Evolutionary conservation across 108 stramenopile genomes (phyloP).

Genomic region (Halocafeteria seosinensis): DNA sequence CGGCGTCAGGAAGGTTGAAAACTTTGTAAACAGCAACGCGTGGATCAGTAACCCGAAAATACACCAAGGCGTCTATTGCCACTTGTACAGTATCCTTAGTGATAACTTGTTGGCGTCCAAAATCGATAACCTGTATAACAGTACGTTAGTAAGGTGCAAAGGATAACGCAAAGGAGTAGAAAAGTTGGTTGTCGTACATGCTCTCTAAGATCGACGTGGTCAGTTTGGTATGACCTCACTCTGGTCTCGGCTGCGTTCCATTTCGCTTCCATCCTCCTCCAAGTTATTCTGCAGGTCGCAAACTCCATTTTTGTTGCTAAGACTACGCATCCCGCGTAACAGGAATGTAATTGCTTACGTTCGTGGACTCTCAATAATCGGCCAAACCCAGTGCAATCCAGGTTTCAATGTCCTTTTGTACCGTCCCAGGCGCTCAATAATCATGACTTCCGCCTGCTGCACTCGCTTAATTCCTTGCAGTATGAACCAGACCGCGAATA

Average conservation of each 20-base stretch:
- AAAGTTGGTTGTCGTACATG: not conserved
- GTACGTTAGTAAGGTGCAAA: not conserved
- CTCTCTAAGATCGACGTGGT: not conserved
- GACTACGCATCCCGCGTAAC: not conserved
- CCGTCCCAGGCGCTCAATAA: slow-evolving; percentile 1
- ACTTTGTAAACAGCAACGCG: not conserved
- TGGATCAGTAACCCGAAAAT: not conserved
- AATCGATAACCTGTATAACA: not conserved
- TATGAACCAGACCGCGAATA: not conserved
- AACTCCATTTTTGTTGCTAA: no score
- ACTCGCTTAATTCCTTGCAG: not conserved
- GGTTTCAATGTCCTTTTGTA: not conserved
- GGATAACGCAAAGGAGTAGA: not conserved
- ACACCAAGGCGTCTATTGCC: not conserved
- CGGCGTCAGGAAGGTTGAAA: not conserved
- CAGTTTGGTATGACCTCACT: not conserved
- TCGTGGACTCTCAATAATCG: not conserved
- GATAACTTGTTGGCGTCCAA: not conserved
- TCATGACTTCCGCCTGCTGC: not conserved
- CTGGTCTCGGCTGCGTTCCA: not conserved
- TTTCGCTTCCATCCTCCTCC: not conserved
- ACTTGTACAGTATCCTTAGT: not conserved
- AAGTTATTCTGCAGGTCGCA: not conserved
- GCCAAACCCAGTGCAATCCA: not conserved
- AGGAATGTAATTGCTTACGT: not conserved